Evolutionary conservation across 208 protist species (phyloP).

Genomic region (Leishmania lainsoni): DNA sequence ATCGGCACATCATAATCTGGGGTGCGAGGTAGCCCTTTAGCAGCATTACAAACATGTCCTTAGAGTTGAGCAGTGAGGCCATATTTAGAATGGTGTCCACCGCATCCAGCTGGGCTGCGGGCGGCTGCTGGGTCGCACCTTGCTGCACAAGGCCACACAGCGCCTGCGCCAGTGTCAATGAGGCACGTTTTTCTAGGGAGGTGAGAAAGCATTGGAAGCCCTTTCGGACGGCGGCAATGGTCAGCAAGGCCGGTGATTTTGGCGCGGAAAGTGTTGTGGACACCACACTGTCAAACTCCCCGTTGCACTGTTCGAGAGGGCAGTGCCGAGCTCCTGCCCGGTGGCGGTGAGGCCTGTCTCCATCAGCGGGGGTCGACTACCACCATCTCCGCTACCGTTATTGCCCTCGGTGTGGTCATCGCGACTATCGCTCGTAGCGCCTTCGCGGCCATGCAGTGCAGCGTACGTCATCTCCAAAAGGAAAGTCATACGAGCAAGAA

Average conservation of each 20-base stretch:
- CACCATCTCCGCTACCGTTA: not conserved
- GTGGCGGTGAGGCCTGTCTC: conserved; percentile 29
- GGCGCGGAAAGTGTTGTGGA: conserved; percentile 28
- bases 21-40: conserved; percentile 60
- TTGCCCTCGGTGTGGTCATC: conserved; percentile 5
- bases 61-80: conserved; percentile 57
- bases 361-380: conserved; percentile 17
- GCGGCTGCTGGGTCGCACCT: conserved; percentile 14
- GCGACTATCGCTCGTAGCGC: not conserved
- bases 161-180: conserved; percentile 59
- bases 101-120: conserved; percentile 28
- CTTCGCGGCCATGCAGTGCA: conserved; percentile 20
- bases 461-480: conserved; percentile 44
- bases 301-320: conserved; percentile 25
- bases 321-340: conserved; percentile 17
- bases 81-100: conserved; percentile 79
- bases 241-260: conserved; percentile 26
- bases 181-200: conserved; percentile 38
- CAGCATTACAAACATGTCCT: conserved; percentile 62
- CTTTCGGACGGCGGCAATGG: conserved; percentile 44
- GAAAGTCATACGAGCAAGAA: conserved; percentile 41
- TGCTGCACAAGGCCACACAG: conserved; percentile 45
- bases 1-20: conserved; percentile 42
- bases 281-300: conserved; percentile 27
- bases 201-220: conserved; percentile 67